A percentile compares a stretch with the other conserved stretches of the same genome.
Evolutionary conservation across 2,329 filamentous ascomycete species (phyloP).

Genomic region (Arthrobotrys sphaeroides): DNA sequence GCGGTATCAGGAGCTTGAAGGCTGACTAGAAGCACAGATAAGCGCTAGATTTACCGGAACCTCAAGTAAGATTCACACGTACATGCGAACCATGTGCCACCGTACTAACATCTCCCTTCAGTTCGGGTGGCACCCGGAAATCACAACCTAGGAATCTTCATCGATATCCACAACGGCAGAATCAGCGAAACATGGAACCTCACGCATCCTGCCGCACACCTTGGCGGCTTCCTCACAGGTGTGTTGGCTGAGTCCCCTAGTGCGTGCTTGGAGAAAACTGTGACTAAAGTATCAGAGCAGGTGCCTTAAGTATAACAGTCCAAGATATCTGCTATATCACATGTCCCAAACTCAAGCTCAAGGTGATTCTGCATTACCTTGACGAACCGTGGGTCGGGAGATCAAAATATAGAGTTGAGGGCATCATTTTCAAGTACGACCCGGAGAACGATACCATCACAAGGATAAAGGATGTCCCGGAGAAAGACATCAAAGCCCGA

Average conservation of each 20-base stretch:
- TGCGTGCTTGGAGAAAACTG: not conserved
- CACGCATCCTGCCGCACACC: conserved; percentile 90
- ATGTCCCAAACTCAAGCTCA: conserved; percentile 88
- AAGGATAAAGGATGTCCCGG: conserved; percentile 84
- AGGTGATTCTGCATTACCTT: conserved; percentile 89
- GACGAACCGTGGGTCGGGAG: conserved; percentile 95
- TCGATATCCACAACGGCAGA: conserved; percentile 76
- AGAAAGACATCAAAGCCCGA: conserved; percentile 81
- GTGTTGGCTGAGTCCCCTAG: not conserved
- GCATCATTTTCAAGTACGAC: conserved; percentile 89
- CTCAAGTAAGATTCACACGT: conserved; percentile 63
- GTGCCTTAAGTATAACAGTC: conserved; percentile 87
- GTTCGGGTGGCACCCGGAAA: conserved; percentile 90
- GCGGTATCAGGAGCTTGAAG: not conserved
- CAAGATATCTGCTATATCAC: conserved; percentile 88
- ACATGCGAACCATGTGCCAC: not conserved
- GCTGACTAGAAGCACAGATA: conserved; percentile 64
- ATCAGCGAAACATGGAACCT: conserved; percentile 92
- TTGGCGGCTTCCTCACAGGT: conserved; percentile 83
- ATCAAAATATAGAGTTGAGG: conserved; percentile 88
- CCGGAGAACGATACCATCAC: conserved; percentile 82
- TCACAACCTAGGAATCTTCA: conserved; percentile 95
- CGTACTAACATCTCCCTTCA: conserved; percentile 5
- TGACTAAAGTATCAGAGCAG: conserved; percentile 56
- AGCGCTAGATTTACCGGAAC: conserved; percentile 98